A percentile compares a stretch with the other conserved stretches of the same genome.
phyloP scores from a whole-genome alignment of 148 eudicot genomes.

The Heliamphora exappendiculata region DNA sequence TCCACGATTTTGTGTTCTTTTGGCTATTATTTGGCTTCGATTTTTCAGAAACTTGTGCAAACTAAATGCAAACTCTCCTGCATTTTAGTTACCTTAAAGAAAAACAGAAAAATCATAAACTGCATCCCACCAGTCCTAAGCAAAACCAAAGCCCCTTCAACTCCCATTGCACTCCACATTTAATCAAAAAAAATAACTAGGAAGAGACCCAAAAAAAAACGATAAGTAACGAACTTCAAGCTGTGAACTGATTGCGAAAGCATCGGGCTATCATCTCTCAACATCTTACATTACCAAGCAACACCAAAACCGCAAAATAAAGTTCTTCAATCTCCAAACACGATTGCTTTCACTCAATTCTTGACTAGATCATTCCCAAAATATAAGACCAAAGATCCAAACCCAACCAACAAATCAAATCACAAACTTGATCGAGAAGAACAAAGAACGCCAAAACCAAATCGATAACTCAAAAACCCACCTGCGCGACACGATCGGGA shows the following conservation, averaged over 20 bases:
- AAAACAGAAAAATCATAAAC: not conserved
- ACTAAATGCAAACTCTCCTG: not conserved
- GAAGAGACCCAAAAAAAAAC: not conserved
- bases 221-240: not conserved
- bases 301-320: not conserved
- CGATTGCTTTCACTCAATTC: not conserved
- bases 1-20: not conserved
- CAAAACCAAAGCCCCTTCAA: not conserved
- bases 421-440: not conserved
- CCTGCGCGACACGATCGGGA: slow-evolving; percentile 57
- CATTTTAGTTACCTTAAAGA: not conserved
- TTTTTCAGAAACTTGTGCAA: not conserved
- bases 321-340: not conserved
- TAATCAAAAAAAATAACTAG: not conserved
- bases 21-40: not conserved
- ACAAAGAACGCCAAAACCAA: not conserved
- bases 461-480: slow-evolving; percentile 1
- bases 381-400: not conserved
- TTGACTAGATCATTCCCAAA: not conserved
- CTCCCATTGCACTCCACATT: not conserved
- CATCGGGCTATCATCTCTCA: not conserved
- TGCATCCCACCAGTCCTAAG: not conserved
- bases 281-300: not conserved
- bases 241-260: not conserved
- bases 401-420: not conserved